Base-by-base conservation (phyloP, 208 protist species). In the Crithidia bombi region DNA sequence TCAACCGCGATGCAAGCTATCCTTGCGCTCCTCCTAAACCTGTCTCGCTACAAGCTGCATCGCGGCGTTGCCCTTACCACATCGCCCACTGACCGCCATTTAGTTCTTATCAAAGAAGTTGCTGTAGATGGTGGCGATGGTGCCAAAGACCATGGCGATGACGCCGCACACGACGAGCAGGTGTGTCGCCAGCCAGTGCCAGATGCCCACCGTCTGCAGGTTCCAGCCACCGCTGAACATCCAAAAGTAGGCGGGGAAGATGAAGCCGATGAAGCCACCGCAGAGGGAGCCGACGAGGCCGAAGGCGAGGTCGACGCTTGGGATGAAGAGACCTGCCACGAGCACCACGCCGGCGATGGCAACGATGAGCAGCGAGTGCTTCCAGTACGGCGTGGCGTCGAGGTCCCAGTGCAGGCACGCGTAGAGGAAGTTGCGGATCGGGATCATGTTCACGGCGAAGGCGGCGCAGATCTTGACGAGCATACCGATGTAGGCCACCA, bases 241-340 rank as follows among this genome's bases (percentile, higher is more conserved):
- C 28, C 76, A 33, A 58, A 86, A 91, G 15, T 81, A 54, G 9
- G 81, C 85, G 1, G 88, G 86, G 56, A 90, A 71, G 47, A 81
- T 44, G 55, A 91, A 91, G 5, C 82, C 75, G 41, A 94, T 74
- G 59, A 89, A 79, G 26, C 81, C 79, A 15, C 83, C 81, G 47
- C 77, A 83, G 39, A 91, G 46, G 32, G 55, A 65, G 12, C 88
- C 85, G 23, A 82, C 66, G 12, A 94, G 65, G 25, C 79, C 79
- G 63, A 94, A 94, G 23, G 87, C 81, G 17, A 87, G 21, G 63
- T 59, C 73, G 49, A 87, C 70, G 21, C 67, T 47, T 5, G 73
- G 63, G 25, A 81, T 47, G 49, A 92, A 74, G 10, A 94, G 66
- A 25, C 82, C 86, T 4, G 71, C 25, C 26, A 92, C 43, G n/a